phyloP scores from a whole-genome alignment of 2,329 filamentous ascomycete genomes.

The Colletotrichum tropicale region DNA sequence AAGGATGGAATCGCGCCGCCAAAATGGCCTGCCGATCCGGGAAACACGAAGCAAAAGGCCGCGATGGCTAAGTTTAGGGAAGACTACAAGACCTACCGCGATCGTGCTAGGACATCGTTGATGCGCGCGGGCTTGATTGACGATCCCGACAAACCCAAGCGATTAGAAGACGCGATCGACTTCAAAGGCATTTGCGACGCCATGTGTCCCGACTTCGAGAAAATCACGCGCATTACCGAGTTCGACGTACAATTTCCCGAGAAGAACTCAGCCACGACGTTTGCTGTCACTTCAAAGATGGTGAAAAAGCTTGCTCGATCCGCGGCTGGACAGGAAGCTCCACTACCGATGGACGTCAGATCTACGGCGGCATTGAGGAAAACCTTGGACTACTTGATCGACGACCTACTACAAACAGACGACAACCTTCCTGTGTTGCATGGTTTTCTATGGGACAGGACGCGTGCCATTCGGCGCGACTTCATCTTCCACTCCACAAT shows the following conservation, averaged over 20 bases:
- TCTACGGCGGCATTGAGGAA: slow-evolving; percentile 62
- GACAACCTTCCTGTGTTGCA: slow-evolving; percentile 60
- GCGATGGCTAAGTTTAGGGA: slow-evolving; percentile 61
- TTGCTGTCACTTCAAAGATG: slow-evolving; percentile 59
- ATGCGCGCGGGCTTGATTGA: slow-evolving; percentile 67
- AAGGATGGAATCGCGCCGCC: slow-evolving; percentile 60
- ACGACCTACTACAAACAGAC: slow-evolving; percentile 60
- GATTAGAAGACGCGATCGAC: slow-evolving; percentile 66
- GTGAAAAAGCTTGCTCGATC: slow-evolving; percentile 72
- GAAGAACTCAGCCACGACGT: slow-evolving; percentile 48
- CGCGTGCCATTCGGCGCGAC: slow-evolving; percentile 69
- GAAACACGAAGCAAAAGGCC: slow-evolving; percentile 49
- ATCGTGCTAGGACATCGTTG: slow-evolving; percentile 59
- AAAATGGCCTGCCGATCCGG: slow-evolving; percentile 59
- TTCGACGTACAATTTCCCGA: slow-evolving; percentile 62
- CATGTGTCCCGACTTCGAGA: slow-evolving; percentile 73
- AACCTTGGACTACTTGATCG: slow-evolving; percentile 68
- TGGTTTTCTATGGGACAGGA: slow-evolving; percentile 72
- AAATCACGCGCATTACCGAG: slow-evolving; percentile 66
- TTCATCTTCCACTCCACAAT: slow-evolving; percentile 71
- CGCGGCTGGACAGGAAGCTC: slow-evolving; percentile 70
- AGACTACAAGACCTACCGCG: slow-evolving; percentile 61
- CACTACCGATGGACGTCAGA: slow-evolving; percentile 71
- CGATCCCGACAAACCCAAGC: slow-evolving; percentile 67
- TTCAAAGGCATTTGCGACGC: slow-evolving; percentile 73